A percentile compares a stretch with the other conserved stretches of the same genome.
Conservation (phyloP, 2,329 filamentous ascomycete species). For the Clathrospora elynae region DNA sequence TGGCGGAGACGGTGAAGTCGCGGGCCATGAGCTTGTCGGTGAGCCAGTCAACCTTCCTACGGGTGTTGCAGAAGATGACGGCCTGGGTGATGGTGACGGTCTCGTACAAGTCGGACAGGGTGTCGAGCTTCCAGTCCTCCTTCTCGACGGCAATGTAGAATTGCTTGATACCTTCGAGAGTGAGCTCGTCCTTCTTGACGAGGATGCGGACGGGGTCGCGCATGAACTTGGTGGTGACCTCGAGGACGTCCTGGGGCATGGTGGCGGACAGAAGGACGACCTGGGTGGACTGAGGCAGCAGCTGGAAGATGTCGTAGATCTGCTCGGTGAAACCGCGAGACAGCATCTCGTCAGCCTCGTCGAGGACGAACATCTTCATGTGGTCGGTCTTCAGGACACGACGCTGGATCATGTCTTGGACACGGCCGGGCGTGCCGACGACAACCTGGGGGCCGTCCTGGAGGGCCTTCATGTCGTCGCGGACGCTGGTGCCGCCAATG, state of each 20-base stretch:
- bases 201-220: conserved; percentile 97
- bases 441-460: conserved; percentile 96
- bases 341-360: conserved; percentile 99
- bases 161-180: conserved; percentile 99
- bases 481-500: conserved; percentile 97
- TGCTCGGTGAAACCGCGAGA: conserved; percentile 99
- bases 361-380: conserved; percentile 99
- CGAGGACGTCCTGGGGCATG: conserved; percentile 98
- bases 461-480: conserved; percentile 98
- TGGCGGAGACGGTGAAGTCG: conserved; percentile 99
- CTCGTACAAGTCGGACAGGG: conserved; percentile 97
- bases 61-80: conserved; percentile 99
- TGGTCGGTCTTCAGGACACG: conserved; percentile 94
- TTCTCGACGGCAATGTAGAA: conserved; percentile 99
- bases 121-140: conserved; percentile 99
- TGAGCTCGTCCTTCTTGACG: conserved; percentile 99
- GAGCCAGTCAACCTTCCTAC: conserved; percentile 99
- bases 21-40: conserved; percentile 98
- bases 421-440: conserved; percentile 96
- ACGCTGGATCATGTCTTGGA: conserved; percentile 99
- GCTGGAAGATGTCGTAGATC: conserved; percentile 99
- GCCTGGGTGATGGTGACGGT: conserved; percentile 99
- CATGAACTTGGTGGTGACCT: conserved; percentile 99
- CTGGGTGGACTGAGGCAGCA: conserved; percentile 96
- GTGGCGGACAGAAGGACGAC: conserved; percentile 97